Evolutionary conservation across 805 yeast species (phyloP).

Genomic region (Metschnikowia dekortorum): DNA sequence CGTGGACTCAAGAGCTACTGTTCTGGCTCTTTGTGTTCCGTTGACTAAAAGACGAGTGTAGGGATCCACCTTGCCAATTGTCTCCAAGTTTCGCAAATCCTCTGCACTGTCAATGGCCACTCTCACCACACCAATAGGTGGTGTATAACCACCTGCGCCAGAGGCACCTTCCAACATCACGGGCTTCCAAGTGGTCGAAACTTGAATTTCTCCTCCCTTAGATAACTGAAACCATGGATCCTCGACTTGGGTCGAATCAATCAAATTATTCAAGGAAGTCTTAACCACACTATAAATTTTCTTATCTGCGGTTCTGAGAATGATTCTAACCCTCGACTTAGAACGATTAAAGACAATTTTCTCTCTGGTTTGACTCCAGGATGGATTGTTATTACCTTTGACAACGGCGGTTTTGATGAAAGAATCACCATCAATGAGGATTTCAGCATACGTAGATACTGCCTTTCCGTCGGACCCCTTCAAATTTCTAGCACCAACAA

Average conservation of each 20-base stretch:
- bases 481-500: constrained; percentile 59
- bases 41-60: constrained; percentile 77
- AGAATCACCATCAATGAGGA: constrained; percentile 59
- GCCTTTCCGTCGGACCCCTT: constrained; percentile 43
- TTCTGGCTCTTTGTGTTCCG: constrained; percentile 72
- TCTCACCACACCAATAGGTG: constrained; percentile 90
- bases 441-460: constrained; percentile 61
- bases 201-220: constrained; percentile 68
- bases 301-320: constrained; percentile 57
- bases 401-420: constrained; percentile 53
- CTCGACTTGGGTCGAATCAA: constrained; percentile 75
- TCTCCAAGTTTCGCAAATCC: constrained; percentile 78
- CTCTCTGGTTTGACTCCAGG: constrained; percentile 61
- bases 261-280: constrained; percentile 56
- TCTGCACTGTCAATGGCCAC: constrained; percentile 65
- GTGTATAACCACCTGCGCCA: constrained; percentile 79
- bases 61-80: constrained; percentile 89
- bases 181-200: constrained; percentile 80
- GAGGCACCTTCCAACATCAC: constrained; percentile 64
- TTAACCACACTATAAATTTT: constrained; percentile 57
- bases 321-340: constrained; percentile 61
- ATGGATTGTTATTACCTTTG: constrained; percentile 62
- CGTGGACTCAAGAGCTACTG: constrained; percentile 60
- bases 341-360: constrained; percentile 69
- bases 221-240: constrained; percentile 72